Evolutionary conservation across 2,329 filamentous ascomycete species (phyloP).

Genomic region (Epichloe aotearoae): DNA sequence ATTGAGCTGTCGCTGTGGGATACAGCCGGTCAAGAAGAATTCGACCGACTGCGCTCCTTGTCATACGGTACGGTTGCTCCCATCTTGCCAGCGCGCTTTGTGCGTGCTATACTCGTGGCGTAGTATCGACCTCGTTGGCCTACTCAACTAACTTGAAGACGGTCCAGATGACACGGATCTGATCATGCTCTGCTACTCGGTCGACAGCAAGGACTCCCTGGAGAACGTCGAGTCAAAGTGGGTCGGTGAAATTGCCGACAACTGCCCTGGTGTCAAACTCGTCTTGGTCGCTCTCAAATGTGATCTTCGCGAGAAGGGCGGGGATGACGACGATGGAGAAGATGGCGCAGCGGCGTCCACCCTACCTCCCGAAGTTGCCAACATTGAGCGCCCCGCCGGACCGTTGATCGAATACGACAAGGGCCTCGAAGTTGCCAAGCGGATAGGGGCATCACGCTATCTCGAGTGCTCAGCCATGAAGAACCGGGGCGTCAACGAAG

Average conservation of each 20-base stretch:
- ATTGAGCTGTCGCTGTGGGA: constrained; percentile 98
- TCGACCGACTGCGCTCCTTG: constrained; percentile 85
- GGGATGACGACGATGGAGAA: constrained; percentile 57
- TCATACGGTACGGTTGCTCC: constrained; percentile 57
- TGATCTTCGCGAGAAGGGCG: constrained; percentile 69
- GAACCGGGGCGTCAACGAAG: constrained; percentile 95
- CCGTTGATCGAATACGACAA: constrained; percentile 81
- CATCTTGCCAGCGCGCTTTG: neutral
- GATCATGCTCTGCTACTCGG: constrained; percentile 97
- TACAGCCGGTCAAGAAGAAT: constrained; percentile 97
- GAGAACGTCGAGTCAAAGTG: constrained; percentile 99
- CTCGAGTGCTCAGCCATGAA: constrained; percentile 97
- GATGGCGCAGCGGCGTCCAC: constrained; percentile 32
- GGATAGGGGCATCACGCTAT: constrained; percentile 86
- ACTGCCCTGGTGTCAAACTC: constrained; percentile 88
- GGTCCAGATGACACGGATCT: constrained; percentile 70
- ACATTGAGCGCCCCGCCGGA: constrained; percentile 41
- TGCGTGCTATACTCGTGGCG: neutral
- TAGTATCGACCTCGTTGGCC: neutral
- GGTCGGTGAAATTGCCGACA: constrained; percentile 95
- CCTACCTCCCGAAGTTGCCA: constrained; percentile 9
- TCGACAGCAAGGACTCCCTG: constrained; percentile 90
- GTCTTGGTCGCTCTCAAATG: constrained; percentile 95
- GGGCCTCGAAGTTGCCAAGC: constrained; percentile 78
- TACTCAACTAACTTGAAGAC: constrained; percentile 6